These are phyloP conservation scores for Pseudisothecium myosuroides DNA, from an alignment of 225 moss, liverwort and hornwort species.

Conservation along the genomic window DNA sequence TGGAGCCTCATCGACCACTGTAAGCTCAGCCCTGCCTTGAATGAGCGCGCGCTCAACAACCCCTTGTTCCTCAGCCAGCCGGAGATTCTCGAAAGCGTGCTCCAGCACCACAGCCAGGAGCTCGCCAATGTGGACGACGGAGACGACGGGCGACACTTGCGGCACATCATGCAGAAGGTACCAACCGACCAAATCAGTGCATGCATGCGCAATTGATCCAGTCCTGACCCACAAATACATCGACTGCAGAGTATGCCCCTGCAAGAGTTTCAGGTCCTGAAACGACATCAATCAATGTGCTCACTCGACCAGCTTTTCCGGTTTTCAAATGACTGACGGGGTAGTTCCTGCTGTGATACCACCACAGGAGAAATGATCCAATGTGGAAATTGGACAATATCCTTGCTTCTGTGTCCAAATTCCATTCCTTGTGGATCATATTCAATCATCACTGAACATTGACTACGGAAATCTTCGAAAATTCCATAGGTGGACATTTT, in stretches of 20 bases:
- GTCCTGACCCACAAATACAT: background rate
- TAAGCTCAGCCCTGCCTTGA: slow-evolving; percentile 64
- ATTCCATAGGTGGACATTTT: too few relatives aligned
- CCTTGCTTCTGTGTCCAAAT: background rate
- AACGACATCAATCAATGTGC: background rate
- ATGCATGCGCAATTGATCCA: background rate
- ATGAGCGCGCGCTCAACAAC: slow-evolving; percentile 65
- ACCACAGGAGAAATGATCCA: background rate
- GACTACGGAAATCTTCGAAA: background rate
- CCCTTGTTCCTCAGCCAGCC: slow-evolving; percentile 77
- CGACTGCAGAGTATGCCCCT: background rate
- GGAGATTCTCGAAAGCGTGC: slow-evolving; percentile 84
- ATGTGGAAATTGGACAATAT: background rate
- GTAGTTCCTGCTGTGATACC: background rate
- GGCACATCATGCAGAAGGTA: slow-evolving; percentile 89
- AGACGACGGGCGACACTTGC: slow-evolving; percentile 59
- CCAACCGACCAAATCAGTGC: too few relatives aligned
- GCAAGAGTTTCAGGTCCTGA: background rate
- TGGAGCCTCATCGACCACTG: slow-evolving; percentile 76
- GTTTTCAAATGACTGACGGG: background rate
- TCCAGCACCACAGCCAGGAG: slow-evolving; percentile 88
- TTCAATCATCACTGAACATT: background rate
- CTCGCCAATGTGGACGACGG: slow-evolving; percentile 66
- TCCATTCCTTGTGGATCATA: background rate
- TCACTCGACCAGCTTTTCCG: background rate